Base-by-base conservation (phyloP, 2,329 filamentous ascomycete genomes). In the Aspergillus pseudoglaucus region DNA sequence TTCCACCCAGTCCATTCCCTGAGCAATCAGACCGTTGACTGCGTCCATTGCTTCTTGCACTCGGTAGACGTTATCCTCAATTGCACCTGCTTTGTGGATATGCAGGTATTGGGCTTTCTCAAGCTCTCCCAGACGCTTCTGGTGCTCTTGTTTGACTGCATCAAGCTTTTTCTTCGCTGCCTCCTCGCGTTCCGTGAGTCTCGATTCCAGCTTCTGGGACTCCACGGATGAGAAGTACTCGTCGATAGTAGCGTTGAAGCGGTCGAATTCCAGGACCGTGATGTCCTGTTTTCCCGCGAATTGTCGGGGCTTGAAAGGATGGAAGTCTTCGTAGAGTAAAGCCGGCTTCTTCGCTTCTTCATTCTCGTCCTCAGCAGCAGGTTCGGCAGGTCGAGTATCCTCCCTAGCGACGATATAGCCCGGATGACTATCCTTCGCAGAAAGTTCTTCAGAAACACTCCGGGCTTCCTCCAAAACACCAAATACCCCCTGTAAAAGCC, bases 151-250 rank as follows among this genome's bases (percentile, higher is more conserved):
- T 59, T 82, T 82, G 0, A 90, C 89, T n/a, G 86, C 80, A 33
- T 95, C 88, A 3, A 98, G 76, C 65, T 94, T 95, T 60, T 82
- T 82, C 68, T 85, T 87, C 3, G 93, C 93, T 3, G 79, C 77
- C 17, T 85, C 82, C 66, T 98, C 90, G 43, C 85, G 82, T 65
- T 97, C 91, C 3, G 82, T 82, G 4, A 97, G 72, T 46, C 83
- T 80, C 1, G 88, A 94, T 65, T 95, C 87, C 1, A 97, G 76
- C 64, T 88, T 95, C 64, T 96, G 91, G 0, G 90, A 89, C 69
- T 98, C 93, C 22, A 97, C 81, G 0, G 91, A 97, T 0, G 93
- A 97, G 67, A 95, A 97, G 72, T 96, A 98, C 57, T 95, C 88
- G 63, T 98, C 93, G 0, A 95, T 90, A 0, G 90, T 93, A 62